Conservation (phyloP, 2,329 filamentous ascomycete species). For the Furcasterigmium sp. region DNA sequence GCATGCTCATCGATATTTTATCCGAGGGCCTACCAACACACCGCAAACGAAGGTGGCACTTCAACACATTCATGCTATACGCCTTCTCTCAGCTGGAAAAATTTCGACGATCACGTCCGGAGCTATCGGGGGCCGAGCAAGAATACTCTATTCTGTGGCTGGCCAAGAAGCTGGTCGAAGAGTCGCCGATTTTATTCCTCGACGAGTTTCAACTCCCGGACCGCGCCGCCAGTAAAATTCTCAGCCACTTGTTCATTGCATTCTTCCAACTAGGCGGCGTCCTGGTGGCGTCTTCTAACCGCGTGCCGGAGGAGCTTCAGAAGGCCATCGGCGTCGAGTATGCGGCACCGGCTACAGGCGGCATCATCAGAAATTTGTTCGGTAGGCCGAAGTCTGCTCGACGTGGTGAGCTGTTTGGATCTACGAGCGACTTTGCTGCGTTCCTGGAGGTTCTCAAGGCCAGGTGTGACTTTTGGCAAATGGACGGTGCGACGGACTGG, state of each 20-base stretch:
- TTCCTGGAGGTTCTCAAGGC: conserved; percentile 74
- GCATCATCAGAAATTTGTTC: conserved; percentile 41
- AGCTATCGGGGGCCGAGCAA: conserved; percentile 16
- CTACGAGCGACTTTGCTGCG: conserved; percentile 66
- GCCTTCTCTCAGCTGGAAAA: conserved; percentile 67
- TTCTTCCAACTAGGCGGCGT: conserved; percentile 83
- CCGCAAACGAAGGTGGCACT: conserved; percentile 74
- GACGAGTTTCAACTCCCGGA: conserved; percentile 84
- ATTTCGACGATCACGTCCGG: conserved; percentile 37
- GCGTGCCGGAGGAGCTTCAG: conserved; percentile 76
- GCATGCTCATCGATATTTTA: conserved; percentile 80
- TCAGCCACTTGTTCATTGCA: conserved; percentile 71
- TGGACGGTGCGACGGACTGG: conserved; percentile 71
- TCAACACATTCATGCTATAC: conserved; percentile 82
- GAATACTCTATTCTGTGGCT: conserved; percentile 70
- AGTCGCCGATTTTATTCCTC: conserved; percentile 70
- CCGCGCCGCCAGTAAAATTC: conserved; percentile 69
- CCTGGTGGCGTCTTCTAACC: conserved; percentile 73
- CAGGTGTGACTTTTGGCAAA: conserved; percentile 79
- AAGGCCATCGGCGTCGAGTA: conserved; percentile 71
- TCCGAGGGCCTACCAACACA: conserved; percentile 69
- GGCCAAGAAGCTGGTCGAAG: conserved; percentile 69
- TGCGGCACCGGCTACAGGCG: conserved; percentile 47
- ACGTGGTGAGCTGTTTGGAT: conserved; percentile 48
- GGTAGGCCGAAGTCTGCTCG: conserved; percentile 20